phyloP scores from a whole-genome alignment of 1,284 basidiomycete species.

The Pisolithus thermaeus region DNA sequence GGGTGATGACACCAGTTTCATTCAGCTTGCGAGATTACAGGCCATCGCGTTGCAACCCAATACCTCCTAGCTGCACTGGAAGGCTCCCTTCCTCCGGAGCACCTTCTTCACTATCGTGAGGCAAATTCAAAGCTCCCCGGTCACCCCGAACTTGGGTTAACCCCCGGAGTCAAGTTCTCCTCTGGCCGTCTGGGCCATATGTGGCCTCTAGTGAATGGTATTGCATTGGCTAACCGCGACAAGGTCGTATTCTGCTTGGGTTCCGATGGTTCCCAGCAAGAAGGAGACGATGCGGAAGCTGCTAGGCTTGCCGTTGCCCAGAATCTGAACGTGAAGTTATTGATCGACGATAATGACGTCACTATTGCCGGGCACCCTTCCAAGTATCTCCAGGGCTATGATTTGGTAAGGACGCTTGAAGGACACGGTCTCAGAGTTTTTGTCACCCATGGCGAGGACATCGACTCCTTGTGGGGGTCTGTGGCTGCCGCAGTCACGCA shows the following conservation, averaged over 20 bases:
- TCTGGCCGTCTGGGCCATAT: conserved; percentile 81
- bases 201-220: conserved; percentile 78
- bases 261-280: conserved; percentile 85
- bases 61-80: conserved; percentile 75
- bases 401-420: conserved; percentile 61
- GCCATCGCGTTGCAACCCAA: conserved; percentile 84
- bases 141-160: conserved; percentile 80
- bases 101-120: conserved; percentile 77
- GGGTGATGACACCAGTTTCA: not conserved
- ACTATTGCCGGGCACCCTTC: conserved; percentile 84
- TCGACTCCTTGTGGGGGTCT: conserved; percentile 70
- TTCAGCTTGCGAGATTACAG: conserved; percentile 31
- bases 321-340: conserved; percentile 72
- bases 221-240: conserved; percentile 70
- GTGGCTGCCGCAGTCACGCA: conserved; percentile 50
- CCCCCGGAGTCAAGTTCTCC: conserved; percentile 83
- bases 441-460: conserved; percentile 68
- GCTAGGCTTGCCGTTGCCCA: conserved; percentile 81
- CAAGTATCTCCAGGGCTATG: conserved; percentile 74
- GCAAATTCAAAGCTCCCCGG: conserved; percentile 82
- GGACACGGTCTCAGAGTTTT: conserved; percentile 78
- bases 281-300: conserved; percentile 85
- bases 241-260: conserved; percentile 78
- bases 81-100: conserved; percentile 64
- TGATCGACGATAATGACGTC: conserved; percentile 86